Evolutionary conservation across 2,329 filamentous ascomycete genomes (phyloP), one percentile per base, ranked within the genome.

Genomic region (Aspergillus piperis): DNA sequence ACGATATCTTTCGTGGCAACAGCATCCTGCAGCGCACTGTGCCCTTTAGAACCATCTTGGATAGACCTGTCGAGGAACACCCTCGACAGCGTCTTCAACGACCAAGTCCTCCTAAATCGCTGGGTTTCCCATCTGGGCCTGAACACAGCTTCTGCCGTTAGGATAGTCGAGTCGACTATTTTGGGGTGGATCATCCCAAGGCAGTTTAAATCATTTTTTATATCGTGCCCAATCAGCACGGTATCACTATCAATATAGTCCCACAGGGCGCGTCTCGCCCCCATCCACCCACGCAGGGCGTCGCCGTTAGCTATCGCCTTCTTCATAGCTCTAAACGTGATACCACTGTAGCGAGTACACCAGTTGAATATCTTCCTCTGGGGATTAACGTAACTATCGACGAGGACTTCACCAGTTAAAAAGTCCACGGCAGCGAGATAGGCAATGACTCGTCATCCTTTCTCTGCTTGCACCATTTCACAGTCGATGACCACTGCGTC

Each of bases 1-100:
- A 78, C 73, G 50, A 85, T 65, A 65, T 84, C 82, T 7, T 83
- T 75, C 0, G 78, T 73, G 0, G 83, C 82, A 36, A 81, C 74
- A 0, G 81, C 78, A 70, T 84, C 80, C 65, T 84, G 81, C 5
- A 84, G 63, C 50, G 77, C 78, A 67, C 82, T 77, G 53, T 84
- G 82, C 1, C 81, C 79, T 2, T 64, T 66, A 8, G 61, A 66
- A 2, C 69, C 64, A 21, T 56, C 64, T 25, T 75, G 78, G 15
- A 83, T 78, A 1, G 62, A 59, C 10, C 76, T 63, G 2, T 67
- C 65, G 3, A 82, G 63, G 6, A 82, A 65, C 3, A 73, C 71
- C 15, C 64, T 61, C 23, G 71, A 68, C 15, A 81, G 67, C 0
- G 38, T 65, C 58, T 78, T 76, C 48, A 83, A 68, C 3, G 69